phyloP scores from a whole-genome alignment of 768 basidiomycete genomes.

The Trametes meyenii region DNA sequence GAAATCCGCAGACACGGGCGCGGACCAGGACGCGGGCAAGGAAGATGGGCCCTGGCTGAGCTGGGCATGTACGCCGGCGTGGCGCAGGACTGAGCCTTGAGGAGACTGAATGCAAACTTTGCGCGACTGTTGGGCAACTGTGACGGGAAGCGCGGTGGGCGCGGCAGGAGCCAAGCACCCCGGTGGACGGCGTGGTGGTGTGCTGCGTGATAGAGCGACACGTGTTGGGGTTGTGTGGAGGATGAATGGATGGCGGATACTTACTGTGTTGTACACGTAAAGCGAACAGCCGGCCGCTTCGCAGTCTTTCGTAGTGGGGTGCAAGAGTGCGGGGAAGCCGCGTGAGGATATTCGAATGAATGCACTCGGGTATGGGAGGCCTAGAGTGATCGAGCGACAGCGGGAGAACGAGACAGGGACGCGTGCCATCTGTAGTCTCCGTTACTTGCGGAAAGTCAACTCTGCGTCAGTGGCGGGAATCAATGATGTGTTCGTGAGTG shows the following conservation, averaged over 20 bases:
- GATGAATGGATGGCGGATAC: constrained; percentile 4
- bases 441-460: neutral
- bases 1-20: neutral
- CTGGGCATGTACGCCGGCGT: too few relatives aligned
- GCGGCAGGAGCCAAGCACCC: neutral
- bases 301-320: neutral
- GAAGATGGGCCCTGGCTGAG: neutral
- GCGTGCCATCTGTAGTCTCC: neutral
- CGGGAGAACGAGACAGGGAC: neutral
- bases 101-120: constrained; percentile 5
- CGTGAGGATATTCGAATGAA: neutral
- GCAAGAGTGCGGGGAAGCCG: constrained; percentile 2
- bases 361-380: neutral
- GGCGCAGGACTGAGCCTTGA: constrained; percentile 6
- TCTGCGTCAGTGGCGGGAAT: neutral
- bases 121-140: constrained; percentile 7
- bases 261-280: constrained; percentile 4
- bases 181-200: neutral
- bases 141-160: constrained; percentile 4
- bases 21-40: neutral
- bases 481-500: too few relatives aligned
- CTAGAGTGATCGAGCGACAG: constrained; percentile 2
- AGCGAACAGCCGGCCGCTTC: neutral
- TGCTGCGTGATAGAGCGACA: neutral
- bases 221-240: constrained; percentile 6